A percentile compares a stretch with the other conserved stretches of the same genome.
phyloP scores from a whole-genome alignment of 306 rosid genomes.

The Ziziphus jujuba region DNA sequence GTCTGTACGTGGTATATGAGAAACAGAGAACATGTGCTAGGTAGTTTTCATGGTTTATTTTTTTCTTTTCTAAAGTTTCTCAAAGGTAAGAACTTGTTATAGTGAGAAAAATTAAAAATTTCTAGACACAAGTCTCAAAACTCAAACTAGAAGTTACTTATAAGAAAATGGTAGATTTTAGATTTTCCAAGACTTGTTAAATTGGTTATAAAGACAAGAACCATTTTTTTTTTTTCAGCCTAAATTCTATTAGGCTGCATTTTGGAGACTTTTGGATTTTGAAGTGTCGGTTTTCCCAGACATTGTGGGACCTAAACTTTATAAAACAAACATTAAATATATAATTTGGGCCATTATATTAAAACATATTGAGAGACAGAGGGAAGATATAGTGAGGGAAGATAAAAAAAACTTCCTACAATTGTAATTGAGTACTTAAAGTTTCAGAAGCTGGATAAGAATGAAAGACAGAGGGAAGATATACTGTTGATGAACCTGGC shows the following conservation, averaged over 20 bases:
- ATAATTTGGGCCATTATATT: background rate
- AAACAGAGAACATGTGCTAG: constrained; percentile 1
- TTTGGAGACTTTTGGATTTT: background rate
- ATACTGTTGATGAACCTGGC: constrained; percentile 31
- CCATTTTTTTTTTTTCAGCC: background rate
- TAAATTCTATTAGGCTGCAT: background rate
- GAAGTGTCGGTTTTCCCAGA: constrained; percentile 6
- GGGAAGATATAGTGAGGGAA: too few species aligned
- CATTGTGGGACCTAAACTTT: constrained; percentile 12
- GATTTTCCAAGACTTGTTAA: background rate
- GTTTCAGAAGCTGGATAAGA: constrained; percentile 30
- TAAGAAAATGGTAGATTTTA: background rate
- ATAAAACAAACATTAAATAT: too few species aligned
- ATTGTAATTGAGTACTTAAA: constrained; percentile 35
- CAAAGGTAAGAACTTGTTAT: too few species aligned
- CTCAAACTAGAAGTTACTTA: background rate
- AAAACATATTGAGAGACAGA: too few species aligned
- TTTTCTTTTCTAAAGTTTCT: too few species aligned
- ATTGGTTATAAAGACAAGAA: background rate
- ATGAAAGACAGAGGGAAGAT: constrained; percentile 41
- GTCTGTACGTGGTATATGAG: too few species aligned
- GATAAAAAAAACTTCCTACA: too few species aligned
- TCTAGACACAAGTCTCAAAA: background rate
- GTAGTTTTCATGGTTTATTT: too few species aligned
- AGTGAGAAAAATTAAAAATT: too few species aligned